These are phyloP conservation scores for Pisolithus albus DNA, from an alignment of 768 basidiomycete species.

Conservation along the genomic window DNA sequence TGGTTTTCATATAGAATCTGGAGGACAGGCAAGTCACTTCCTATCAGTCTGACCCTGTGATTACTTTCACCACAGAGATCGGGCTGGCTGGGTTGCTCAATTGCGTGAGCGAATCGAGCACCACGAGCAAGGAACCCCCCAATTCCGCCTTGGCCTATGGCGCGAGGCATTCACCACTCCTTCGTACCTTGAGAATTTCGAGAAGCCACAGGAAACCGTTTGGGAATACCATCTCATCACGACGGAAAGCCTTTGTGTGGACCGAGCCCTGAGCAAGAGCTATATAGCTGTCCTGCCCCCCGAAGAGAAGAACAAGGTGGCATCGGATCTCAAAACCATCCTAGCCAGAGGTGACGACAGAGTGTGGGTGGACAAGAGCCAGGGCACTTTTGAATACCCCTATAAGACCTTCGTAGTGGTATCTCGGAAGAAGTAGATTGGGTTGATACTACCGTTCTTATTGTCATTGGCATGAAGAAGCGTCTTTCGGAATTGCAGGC, in stretches of 20 bases:
- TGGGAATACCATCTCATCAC: constrained; percentile 49
- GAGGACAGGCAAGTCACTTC: constrained; percentile 57
- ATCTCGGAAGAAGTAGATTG: constrained; percentile 34
- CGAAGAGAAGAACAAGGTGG: constrained; percentile 50
- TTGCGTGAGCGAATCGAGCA: constrained; percentile 63
- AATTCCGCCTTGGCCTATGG: constrained; percentile 77
- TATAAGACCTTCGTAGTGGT: constrained; percentile 65
- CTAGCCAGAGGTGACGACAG: constrained; percentile 53
- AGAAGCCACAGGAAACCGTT: constrained; percentile 47
- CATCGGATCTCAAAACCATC: constrained; percentile 45
- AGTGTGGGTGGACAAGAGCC: constrained; percentile 67
- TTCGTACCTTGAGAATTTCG: constrained; percentile 55
- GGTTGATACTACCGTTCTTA: background rate
- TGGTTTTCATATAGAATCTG: constrained; percentile 84
- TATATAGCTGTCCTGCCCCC: constrained; percentile 65
- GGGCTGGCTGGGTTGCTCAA: constrained; percentile 67
- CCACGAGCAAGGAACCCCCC: constrained; percentile 70
- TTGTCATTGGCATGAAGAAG: background rate
- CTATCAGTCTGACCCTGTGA: background rate
- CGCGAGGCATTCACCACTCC: constrained; percentile 57
- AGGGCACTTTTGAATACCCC: constrained; percentile 74
- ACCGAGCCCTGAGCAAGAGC: constrained; percentile 77
- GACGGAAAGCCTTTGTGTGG: constrained; percentile 49
- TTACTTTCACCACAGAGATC: constrained; percentile 33
- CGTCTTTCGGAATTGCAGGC: too few species aligned